Percentiles rank a stretch among this genome's conserved stretches.
phyloP scores from a whole-genome alignment of 2,329 filamentous ascomycete genomes.

The Alternaria atra region DNA sequence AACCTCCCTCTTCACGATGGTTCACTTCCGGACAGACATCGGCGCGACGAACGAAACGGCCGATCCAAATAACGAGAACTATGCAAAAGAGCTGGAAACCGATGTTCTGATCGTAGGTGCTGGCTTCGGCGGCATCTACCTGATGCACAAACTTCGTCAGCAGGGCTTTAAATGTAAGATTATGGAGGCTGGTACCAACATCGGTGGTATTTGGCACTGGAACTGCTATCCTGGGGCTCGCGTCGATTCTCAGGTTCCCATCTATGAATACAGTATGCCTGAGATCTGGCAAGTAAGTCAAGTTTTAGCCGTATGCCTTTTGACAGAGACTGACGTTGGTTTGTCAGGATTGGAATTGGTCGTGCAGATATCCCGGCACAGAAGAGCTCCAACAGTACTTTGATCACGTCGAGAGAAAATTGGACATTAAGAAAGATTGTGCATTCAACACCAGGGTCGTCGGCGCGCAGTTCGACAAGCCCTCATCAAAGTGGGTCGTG shows the following conservation, averaged over 20 bases:
- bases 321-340: background rate
- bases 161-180: constrained; percentile 53
- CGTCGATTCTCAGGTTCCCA: constrained; percentile 58
- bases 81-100: constrained; percentile 47
- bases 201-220: constrained; percentile 58
- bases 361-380: constrained; percentile 61
- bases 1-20: constrained; percentile 30
- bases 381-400: constrained; percentile 67
- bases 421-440: constrained; percentile 65
- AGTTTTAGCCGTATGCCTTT: background rate
- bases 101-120: constrained; percentile 53
- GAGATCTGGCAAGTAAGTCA: constrained; percentile 55
- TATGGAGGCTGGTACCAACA: constrained; percentile 51
- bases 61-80: constrained; percentile 37
- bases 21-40: constrained; percentile 45
- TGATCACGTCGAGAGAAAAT: constrained; percentile 65
- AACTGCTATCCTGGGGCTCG: constrained; percentile 57
- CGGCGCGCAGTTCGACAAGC: constrained; percentile 61
- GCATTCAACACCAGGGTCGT: constrained; percentile 66
- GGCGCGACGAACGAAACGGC: constrained; percentile 33
- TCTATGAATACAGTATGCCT: constrained; percentile 59
- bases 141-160: constrained; percentile 54
- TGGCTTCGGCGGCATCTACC: constrained; percentile 54
- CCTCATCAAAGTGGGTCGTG: constrained; percentile 60
- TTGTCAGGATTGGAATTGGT: constrained; percentile 65